Evolutionary conservation across 768 basidiomycete genomes (phyloP), one percentile per base, ranked within the genome.

Genomic region (Cystofilobasidium macerans): DNA sequence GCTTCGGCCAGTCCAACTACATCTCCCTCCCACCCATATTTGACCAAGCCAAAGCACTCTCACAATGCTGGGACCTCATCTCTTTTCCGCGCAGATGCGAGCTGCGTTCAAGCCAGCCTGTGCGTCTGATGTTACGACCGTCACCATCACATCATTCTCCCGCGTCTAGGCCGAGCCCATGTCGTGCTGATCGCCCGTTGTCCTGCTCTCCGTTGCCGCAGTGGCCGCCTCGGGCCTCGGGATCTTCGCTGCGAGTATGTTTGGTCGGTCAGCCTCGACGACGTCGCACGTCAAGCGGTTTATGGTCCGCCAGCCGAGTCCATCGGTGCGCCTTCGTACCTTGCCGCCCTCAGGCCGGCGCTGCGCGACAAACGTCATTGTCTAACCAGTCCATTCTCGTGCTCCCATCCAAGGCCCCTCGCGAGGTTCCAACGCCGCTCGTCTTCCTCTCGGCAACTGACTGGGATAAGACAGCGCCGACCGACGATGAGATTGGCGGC

Each of bases 371-470:
- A 51, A 51, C 28, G 24, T 51, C 18, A 36, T 20, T 11, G 38
- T 47, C 47, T 62, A 32, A 61, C 60, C 28, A 5, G 11, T 30
- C 30, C 28, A 11, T 14, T 36, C 36, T 53, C 40, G n/a, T 18
- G 12, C 32, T 13, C 61, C 20, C 51, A 22, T 57, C 22, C 2
- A 40, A 64, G 64, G 64, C 64, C 11, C 64, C 42, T 6, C 64
- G 65, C 26, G 65, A 67, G 53, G 65, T 67, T 6, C 65, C 65
- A 0, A 67, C 65, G 18, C 65, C 65, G 13, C 60, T 67, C 51
- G 65, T 67, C 4, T 62, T 67, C 40, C 60, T 67, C 32, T 61
- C 60, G 24, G 58, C 65, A 14, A 51, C 65, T 2, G 48, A 33
- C 2, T 67, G 65, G 65, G 65, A 67, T 33, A 35, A 62, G 48